Percentiles rank a stretch among this genome's conserved stretches.
phyloP scores from a whole-genome alignment of 768 basidiomycete genomes.

The Suillus americanus region DNA sequence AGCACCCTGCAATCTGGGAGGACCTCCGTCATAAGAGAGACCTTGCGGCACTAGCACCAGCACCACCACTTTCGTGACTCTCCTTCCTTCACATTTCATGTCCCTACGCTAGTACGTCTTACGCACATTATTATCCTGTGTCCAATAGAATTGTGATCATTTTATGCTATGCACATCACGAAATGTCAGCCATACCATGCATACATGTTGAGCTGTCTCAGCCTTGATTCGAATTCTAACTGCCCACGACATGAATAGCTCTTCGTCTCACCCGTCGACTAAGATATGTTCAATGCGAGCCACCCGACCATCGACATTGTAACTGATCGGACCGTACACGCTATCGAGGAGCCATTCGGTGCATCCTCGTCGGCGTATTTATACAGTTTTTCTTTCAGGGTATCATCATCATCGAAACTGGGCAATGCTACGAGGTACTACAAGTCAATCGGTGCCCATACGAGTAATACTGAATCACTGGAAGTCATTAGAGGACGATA shows the following conservation, averaged over 20 bases:
- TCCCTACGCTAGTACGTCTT: constrained; percentile 5
- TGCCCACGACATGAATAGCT: background rate
- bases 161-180: background rate
- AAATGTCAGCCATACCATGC: background rate
- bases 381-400: constrained; percentile 49
- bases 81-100: background rate
- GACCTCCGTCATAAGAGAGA: constrained; percentile 28
- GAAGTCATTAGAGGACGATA: too few species aligned
- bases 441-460: too few species aligned
- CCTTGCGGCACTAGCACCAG: background rate
- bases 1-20: constrained; percentile 52
- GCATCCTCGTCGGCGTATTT: constrained; percentile 43
- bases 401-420: constrained; percentile 39
- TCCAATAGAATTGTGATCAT: constrained; percentile 18
- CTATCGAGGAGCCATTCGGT: constrained; percentile 28
- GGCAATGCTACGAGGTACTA: constrained; percentile 38
- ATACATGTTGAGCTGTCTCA: background rate
- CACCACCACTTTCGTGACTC: background rate
- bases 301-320: background rate
- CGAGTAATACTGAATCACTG: too few species aligned
- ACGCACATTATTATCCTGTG: constrained; percentile 12
- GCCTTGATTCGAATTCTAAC: background rate
- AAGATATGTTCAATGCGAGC: background rate
- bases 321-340: constrained; percentile 15
- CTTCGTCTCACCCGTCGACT: background rate